Evolutionary conservation across 2,329 filamentous ascomycete species (phyloP), one percentile per base, ranked within the genome.

Genomic region (Nothophaeocryptopus gaeumannii): DNA sequence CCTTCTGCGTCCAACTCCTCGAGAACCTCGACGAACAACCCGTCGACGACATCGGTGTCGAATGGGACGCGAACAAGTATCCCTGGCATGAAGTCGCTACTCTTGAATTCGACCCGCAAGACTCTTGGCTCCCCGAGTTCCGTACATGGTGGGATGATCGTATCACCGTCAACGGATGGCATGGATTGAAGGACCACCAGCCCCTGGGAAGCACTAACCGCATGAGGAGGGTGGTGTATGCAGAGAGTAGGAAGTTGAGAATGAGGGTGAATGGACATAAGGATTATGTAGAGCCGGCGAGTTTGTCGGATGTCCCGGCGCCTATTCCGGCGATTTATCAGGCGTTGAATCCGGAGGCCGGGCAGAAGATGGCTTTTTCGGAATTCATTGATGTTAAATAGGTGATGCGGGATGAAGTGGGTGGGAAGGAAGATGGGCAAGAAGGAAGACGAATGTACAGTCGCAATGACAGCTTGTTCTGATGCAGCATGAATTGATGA

Each of bases 191-290:
- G 55, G 58, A 58, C 40, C 67, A 72, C 53, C 67, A 68, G 58
- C 69, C 68, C 4, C 62, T 72, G 2, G 70, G 70, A 2, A 68
- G 64, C 51, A 71, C 68, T 32, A 72, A 72, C 52, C 50, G 70
- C 12, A 71, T 72, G 69, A 58, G 70, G 5, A 62, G 67, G 43
- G 70, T 72, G 0, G 70, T 73, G 14, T 72, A 73, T 57, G 68
- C 69, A 0, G 69, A 72, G 62, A 66, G 61, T 38, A 65, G 69
- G 59, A 70, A 71, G 62, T 54, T 73, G 47, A 61, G 70, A 36
- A 46, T 71, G 43, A 62, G 63, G 32, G 64, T 72, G 1, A 72
- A 72, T 58, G 71, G 67, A 33, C 65, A 69, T 50, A 68, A 65
- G 56, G 64, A 68, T 41, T 71, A 72, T 53, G 54, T 72, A 15